Evolutionary conservation across 2,329 filamentous ascomycete species (phyloP).

Genomic region (Diaporthe helianthi): DNA sequence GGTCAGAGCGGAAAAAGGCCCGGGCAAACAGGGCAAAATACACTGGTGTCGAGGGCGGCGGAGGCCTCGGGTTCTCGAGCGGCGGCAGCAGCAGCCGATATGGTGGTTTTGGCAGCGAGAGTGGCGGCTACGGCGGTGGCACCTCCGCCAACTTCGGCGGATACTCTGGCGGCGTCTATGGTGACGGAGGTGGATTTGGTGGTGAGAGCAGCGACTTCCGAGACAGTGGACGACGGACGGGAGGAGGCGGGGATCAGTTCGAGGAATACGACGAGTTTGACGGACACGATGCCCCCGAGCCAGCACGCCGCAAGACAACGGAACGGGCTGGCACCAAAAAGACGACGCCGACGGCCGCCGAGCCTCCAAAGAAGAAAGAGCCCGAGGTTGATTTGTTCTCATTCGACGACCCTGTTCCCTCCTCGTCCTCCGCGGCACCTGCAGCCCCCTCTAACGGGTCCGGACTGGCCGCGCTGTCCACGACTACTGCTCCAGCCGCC

Average conservation of each 20-base stretch:
- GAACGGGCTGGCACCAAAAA: conserved; percentile 60
- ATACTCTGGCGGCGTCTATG: conserved; percentile 79
- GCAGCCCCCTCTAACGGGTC: conserved; percentile 55
- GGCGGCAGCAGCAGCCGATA: conserved; percentile 64
- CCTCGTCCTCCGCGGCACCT: conserved; percentile 53
- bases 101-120: conserved; percentile 92
- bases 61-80: conserved; percentile 62
- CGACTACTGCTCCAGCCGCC: conserved; percentile 34
- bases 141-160: conserved; percentile 58
- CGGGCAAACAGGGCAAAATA: conserved; percentile 92
- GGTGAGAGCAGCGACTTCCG: conserved; percentile 77
- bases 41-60: conserved; percentile 87
- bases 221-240: conserved; percentile 61
- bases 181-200: conserved; percentile 94
- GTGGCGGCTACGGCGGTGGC: conserved; percentile 71
- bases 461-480: conserved; percentile 55
- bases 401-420: conserved; percentile 78
- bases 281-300: conserved; percentile 64
- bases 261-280: conserved; percentile 98
- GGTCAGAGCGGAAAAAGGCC: conserved; percentile 86
- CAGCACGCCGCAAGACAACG: conserved; percentile 42
- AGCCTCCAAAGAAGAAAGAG: conserved; percentile 80
- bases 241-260: conserved; percentile 70
- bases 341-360: conserved; percentile 56
- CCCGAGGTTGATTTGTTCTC: conserved; percentile 93